These are phyloP conservation scores for Lavandula angustifolia DNA, from an alignment of 257 asterid genomes.

Conservation along the genomic window DNA sequence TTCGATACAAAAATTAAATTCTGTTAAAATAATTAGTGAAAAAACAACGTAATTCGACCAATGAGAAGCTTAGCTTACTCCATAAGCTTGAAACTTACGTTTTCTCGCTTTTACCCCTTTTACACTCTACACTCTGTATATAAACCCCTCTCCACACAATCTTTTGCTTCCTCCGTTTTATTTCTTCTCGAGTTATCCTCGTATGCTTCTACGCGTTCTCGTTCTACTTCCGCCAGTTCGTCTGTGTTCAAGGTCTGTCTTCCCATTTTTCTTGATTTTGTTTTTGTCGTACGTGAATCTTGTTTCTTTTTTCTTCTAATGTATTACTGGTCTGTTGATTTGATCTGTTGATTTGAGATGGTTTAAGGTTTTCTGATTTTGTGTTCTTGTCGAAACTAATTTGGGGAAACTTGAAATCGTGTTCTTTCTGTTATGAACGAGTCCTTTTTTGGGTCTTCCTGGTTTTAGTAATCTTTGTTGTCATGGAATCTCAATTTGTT, in stretches of 20 bases:
- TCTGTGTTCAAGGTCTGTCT: slow-evolving; percentile 43
- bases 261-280: neutral
- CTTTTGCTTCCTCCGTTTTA: neutral
- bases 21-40: neutral
- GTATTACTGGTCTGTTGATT: slow-evolving; percentile 19
- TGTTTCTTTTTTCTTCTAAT: neutral
- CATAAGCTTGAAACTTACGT: slow-evolving; percentile 25
- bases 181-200: neutral
- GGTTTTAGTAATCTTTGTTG: neutral
- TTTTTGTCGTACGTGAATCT: neutral
- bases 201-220: slow-evolving; percentile 21
- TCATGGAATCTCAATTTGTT: neutral
- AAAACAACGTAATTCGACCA: slow-evolving; percentile 26
- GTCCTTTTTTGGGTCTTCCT: neutral
- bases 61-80: slow-evolving; percentile 31
- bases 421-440: neutral
- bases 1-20: too few relatives aligned
- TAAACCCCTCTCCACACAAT: slow-evolving; percentile 12
- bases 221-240: slow-evolving; percentile 29
- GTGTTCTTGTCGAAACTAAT: neutral
- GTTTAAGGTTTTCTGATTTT: neutral
- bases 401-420: neutral
- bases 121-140: slow-evolving; percentile 17
- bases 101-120: slow-evolving; percentile 26
- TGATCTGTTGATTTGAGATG: slow-evolving; percentile 1